phyloP scores from a whole-genome alignment of 192 early-diverging fungal species.

The Irineochytrium annulatum region DNA sequence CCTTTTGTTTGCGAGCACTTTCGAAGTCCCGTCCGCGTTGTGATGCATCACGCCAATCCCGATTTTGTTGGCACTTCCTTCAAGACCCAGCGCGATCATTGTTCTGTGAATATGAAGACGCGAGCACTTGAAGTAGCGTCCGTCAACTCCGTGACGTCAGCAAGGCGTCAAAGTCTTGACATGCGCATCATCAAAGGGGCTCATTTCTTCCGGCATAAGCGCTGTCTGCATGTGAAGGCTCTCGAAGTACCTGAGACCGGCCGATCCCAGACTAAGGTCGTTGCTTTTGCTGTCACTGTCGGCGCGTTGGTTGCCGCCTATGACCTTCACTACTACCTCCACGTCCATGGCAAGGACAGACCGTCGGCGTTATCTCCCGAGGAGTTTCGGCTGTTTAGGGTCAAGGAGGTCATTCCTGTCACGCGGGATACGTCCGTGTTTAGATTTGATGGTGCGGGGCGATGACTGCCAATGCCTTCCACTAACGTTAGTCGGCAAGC shows the following conservation, averaged over 20 bases:
- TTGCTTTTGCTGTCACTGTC: too few species aligned
- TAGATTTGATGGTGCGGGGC: slow-evolving; percentile 14
- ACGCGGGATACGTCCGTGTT: slow-evolving; percentile 36
- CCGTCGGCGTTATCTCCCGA: not conserved
- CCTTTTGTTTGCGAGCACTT: slow-evolving; percentile 82
- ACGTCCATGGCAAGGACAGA: not conserved
- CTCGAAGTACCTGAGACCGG: too few species aligned
- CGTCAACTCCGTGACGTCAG: too few species aligned
- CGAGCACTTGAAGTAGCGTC: too few species aligned
- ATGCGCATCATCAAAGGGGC: too few species aligned
- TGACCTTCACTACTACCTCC: not conserved
- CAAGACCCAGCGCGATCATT: slow-evolving; percentile 10
- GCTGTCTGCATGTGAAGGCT: too few species aligned
- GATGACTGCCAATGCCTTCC: not conserved
- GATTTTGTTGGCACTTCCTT: slow-evolving; percentile 96
- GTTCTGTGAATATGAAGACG: not conserved
- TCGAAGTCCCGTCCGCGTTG: slow-evolving; percentile 43
- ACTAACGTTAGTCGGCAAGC: not conserved
- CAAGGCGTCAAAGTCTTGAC: too few species aligned
- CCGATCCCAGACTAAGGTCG: too few species aligned
- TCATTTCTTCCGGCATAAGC: too few species aligned
- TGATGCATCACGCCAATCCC: slow-evolving; percentile 93
- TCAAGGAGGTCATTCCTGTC: slow-evolving; percentile 33
- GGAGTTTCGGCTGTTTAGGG: slow-evolving; percentile 18
- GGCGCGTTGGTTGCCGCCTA: too few species aligned